Evolutionary conservation across 805 yeast species (phyloP).

Genomic region (Yamadazyma endophytica): DNA sequence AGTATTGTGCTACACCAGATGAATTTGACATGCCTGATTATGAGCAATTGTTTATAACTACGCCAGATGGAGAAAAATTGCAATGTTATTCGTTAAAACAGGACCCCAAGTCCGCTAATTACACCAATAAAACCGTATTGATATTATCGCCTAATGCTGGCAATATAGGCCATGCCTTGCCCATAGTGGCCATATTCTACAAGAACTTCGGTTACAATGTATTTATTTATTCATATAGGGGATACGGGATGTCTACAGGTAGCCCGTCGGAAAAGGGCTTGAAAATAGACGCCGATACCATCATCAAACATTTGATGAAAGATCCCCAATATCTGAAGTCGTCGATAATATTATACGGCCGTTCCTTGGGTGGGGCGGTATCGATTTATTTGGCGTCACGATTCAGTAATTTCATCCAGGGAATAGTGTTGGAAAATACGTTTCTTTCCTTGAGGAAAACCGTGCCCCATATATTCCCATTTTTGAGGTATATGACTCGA

Average conservation of each 20-base stretch:
- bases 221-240: conserved; percentile 82
- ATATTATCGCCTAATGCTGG: conserved; percentile 93
- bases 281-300: conserved; percentile 75
- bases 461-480: conserved; percentile 72
- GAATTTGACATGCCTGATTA: conserved; percentile 55
- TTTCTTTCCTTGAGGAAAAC: conserved; percentile 69
- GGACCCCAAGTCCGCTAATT: conserved; percentile 30
- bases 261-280: conserved; percentile 71
- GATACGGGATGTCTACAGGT: conserved; percentile 84
- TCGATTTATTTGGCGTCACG: conserved; percentile 75
- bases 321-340: conserved; percentile 52
- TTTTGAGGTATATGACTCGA: conserved; percentile 48
- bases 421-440: conserved; percentile 80
- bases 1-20: conserved; percentile 74
- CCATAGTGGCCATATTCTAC: conserved; percentile 70
- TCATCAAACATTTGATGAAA: conserved; percentile 51
- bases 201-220: conserved; percentile 66
- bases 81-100: conserved; percentile 63
- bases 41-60: conserved; percentile 54
- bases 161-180: conserved; percentile 86
- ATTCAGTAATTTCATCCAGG: conserved; percentile 49
- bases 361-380: conserved; percentile 95
- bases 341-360: conserved; percentile 69
- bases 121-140: conserved; percentile 64
- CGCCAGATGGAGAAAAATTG: conserved; percentile 66